phyloP scores from a whole-genome alignment of 2,329 filamentous ascomycete species.

The Ophiocordyceps unilateralis region DNA sequence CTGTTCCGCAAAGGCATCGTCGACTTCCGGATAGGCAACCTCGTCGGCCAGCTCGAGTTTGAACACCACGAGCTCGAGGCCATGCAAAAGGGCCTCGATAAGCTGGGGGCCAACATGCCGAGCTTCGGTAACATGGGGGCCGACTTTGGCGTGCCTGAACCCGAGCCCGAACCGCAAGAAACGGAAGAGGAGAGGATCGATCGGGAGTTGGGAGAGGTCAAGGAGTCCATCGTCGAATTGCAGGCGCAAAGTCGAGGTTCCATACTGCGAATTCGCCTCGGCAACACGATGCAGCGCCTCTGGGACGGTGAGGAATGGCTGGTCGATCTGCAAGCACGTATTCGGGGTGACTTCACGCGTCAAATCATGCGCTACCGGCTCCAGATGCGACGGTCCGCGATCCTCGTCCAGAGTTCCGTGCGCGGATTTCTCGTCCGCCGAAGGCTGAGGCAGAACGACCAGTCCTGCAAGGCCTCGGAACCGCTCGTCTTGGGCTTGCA shows the following conservation, averaged over 20 bases:
- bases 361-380: conserved; percentile 71
- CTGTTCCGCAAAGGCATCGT: conserved; percentile 89
- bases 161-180: conserved; percentile 61
- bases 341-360: conserved; percentile 74
- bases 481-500: conserved; percentile 63
- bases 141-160: conserved; percentile 70
- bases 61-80: conserved; percentile 95
- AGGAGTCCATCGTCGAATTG: conserved; percentile 55
- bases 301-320: conserved; percentile 74
- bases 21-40: conserved; percentile 87
- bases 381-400: conserved; percentile 66
- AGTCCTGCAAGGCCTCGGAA: conserved; percentile 54
- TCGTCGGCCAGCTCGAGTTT: conserved; percentile 92
- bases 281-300: conserved; percentile 68
- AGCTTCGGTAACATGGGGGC: conserved; percentile 96
- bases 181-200: conserved; percentile 81
- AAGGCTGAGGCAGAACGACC: conserved; percentile 42
- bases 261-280: conserved; percentile 57
- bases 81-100: conserved; percentile 92
- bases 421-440: conserved; percentile 60
- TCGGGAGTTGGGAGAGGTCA: conserved; percentile 64
- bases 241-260: conserved; percentile 80
- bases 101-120: conserved; percentile 87
- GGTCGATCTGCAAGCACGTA: conserved; percentile 67
- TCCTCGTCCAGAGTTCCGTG: conserved; percentile 60